Base-by-base conservation (phyloP, 2,329 filamentous ascomycete genomes). In the Colletotrichum noveboracense region DNA sequence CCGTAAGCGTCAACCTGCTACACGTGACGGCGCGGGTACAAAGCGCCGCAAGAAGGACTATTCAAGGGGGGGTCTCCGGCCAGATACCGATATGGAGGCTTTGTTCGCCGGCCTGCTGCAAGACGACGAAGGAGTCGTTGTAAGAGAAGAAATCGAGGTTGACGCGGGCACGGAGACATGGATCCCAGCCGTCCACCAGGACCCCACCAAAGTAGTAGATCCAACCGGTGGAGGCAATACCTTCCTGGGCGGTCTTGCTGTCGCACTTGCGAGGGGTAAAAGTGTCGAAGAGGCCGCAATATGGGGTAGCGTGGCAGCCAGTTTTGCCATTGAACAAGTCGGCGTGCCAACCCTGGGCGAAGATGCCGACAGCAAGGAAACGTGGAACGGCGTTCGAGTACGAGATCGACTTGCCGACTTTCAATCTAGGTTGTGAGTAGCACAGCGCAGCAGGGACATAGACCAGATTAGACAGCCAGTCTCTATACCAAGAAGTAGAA, bases 211-310 rank as follows among this genome's bases (percentile, higher is more conserved):
- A 74, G 95, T 98, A 2, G 86, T 97, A n/a, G 97, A 98, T 83
- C 96, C 96, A 1, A 98, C 97, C 0, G 97, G 97, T 12, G 97
- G 96, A 24, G 97, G 97, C 1, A 99, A 99, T 84, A 93, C 94
- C 0, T 98, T 98, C 80, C 87, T 98, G 28, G 89, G 90, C 26
- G 89, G 90, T n/a, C 79, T 92, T 62, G 86, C 88, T 0, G 87
- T 93, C 14, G 92, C 88, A 2, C 84, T 94, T 78, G 92, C 88
- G 36, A 86, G 93, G 68, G 92, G 91, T 2, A 87, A 90, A 78
- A 81, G 83, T 30, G 87, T 94, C 55, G 91, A 93, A 76, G 92
- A 95, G 79, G 96, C 95, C 7, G 93, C 94, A 7, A 88, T 91
- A 0, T 96, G 94, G 91, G 97, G 93, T 6, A 94, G 91, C 61